Base-by-base conservation (phyloP, 495 filamentous ascomycete genomes). In the Lasiosphaeria hispida region DNA sequence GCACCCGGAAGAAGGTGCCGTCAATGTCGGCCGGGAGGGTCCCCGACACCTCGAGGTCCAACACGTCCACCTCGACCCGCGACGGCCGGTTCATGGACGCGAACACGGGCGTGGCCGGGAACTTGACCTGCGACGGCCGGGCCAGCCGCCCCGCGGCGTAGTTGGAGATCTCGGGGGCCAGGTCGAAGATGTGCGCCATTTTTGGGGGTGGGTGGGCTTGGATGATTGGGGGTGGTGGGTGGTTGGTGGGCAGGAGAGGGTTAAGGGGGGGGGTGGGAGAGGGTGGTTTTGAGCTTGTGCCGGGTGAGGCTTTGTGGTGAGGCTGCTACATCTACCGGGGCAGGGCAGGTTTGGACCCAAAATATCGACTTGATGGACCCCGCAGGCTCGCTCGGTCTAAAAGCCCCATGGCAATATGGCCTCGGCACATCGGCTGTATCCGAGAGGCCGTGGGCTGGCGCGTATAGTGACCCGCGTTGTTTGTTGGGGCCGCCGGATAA, bases 1-100 rank as follows among this genome's bases (percentile, higher is more conserved):
- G 78, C 40, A 82, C 66, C 30, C 80, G 77, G 65, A 75, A 83
- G 62, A 82, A 83, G 10, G 79, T 82, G 7, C 80, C 80, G 48
- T 78, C 68, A 57, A 83, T 77, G 36, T 77, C 77, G 14, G 63
- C 42, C 2, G 80, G 80, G 48, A 83, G 79, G 37, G 63, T 68
- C 19, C 80, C 80, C 15, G 72, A 68, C 37, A 80, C 69, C 52
- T 80, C 80, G 41, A 82, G 75, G 57, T 80, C 69, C 48, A 70
- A 64, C 36, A 82, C 71, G 52, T 77, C 72, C 30, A 72, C 77
- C 61, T 80, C 78, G 34, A 82, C 69, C 10, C 77, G 70, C 15
- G 72, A 69, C 18, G 79, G 75, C 39, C 67, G 70, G 63, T 78
- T 79, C 69, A 81, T 76, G 42, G 74, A 75, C 35, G 70, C 55